Evolutionary conservation across 75 land plant genomes (phyloP).

Genomic region (Selaginella tamariscina): DNA sequence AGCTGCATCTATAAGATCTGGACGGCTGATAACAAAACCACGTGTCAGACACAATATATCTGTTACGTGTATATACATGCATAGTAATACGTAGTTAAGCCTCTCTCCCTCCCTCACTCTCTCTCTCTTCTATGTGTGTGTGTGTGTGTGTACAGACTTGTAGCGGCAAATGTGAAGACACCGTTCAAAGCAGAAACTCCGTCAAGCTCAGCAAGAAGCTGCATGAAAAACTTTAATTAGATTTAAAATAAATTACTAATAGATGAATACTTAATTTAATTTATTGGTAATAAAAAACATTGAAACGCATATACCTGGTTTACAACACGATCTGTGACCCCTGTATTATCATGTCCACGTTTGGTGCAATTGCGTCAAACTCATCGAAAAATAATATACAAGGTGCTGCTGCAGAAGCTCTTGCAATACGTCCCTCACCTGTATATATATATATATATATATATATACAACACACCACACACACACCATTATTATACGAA

Average conservation of each 20-base stretch:
- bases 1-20: slow-evolving; percentile 96
- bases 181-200: slow-evolving; percentile 91
- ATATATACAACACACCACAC: too few species aligned
- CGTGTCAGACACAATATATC: background rate
- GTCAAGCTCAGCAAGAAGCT: slow-evolving; percentile 95
- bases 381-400: slow-evolving; percentile 13
- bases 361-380: slow-evolving; percentile 6
- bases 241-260: too few species aligned
- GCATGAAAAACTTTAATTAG: slow-evolving; percentile 13
- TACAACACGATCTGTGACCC: slow-evolving; percentile 12
- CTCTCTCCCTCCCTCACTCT: too few species aligned
- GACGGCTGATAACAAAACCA: slow-evolving; percentile 42
- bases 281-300: background rate
- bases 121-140: too few species aligned
- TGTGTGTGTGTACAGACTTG: slow-evolving; percentile 84
- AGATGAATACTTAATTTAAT: too few species aligned
- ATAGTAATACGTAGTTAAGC: too few species aligned
- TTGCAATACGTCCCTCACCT: background rate
- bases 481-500: too few species aligned
- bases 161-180: slow-evolving; percentile 98
- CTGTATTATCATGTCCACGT: slow-evolving; percentile 9
- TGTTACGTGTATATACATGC: too few species aligned
- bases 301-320: background rate
- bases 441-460: background rate
- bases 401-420: background rate